Base-by-base conservation (phyloP, 2,329 filamentous ascomycete species). In the Paraphaeosphaeria sporulosa region DNA sequence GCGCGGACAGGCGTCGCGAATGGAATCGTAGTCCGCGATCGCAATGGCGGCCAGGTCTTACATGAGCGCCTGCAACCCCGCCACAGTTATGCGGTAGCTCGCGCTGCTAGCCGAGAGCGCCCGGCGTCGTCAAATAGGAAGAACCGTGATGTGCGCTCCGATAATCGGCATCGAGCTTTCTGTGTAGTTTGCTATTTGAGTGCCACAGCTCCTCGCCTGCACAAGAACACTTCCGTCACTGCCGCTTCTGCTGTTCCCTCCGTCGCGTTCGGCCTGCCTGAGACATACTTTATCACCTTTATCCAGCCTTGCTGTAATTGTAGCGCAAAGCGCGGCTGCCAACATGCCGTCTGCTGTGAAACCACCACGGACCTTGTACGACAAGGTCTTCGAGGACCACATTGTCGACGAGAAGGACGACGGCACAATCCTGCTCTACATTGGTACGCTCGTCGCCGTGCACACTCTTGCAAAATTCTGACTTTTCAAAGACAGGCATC, bases 331-430 rank as follows among this genome's bases (percentile, higher is more conserved):
- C 59, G 17, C 44, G 34, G 48, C 55, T 50, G 57, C 61, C 36
- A 56, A 38, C 71, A 96, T 96, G 93, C 93, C 93, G 76, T 86
- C 85, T 75, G 87, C 87, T 70, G 88, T 90, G 69, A 84, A 85
- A 78, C 86, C 84, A 66, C 92, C 92, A 57, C 89, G 89, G 81
- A 97, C 94, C 71, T 86, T 97, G 76, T 98, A 98, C 83, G 94
- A 98, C 86, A 98, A 98, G 89, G 94, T 98, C 80, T 90, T 98
- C 73, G 88, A 92, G 72, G 90, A 90, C 82, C 95, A 99, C 80
- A 90, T 98, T 73, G 94, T 99, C 76, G 92, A 97, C 75, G 91
- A 96, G 87, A 92, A 94, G 85, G 87, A 93, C 58, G 94, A 98
- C 81, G 94, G 94, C 80, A 97, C 94, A 60, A 85, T 96, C 72